phyloP scores from a whole-genome alignment of 371 early-diverging fungal species.

The Parasitella parasitica region DNA sequence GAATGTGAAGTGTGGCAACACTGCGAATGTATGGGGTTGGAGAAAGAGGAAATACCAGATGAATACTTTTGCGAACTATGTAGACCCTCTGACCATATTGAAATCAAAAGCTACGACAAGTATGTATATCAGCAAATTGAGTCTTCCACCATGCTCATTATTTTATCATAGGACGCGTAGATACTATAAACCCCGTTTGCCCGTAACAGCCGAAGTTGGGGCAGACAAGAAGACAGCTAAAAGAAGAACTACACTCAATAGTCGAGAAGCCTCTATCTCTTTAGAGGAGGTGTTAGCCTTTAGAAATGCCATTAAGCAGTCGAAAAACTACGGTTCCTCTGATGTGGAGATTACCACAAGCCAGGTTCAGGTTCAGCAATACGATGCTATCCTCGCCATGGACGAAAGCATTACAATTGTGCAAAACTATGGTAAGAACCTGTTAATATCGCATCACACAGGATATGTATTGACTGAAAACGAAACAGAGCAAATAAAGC shows the following conservation, averaged over 20 bases:
- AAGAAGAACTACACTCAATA: conserved; percentile 57
- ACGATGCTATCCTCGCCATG: conserved; percentile 1
- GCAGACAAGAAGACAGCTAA: conserved; percentile 42
- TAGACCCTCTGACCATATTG: conserved; percentile 31
- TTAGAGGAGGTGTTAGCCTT: conserved; percentile 49
- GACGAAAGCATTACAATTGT: conserved; percentile 25
- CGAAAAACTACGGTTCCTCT: conserved; percentile 14
- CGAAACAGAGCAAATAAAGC: background rate
- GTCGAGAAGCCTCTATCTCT: conserved; percentile 58
- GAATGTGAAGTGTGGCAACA: conserved; percentile 89
- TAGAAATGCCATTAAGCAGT: conserved; percentile 32
- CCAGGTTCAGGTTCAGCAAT: background rate
- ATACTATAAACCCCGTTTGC: conserved; percentile 27
- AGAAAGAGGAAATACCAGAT: conserved; percentile 71
- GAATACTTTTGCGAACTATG: conserved; percentile 87
- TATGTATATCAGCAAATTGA: background rate
- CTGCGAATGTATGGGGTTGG: conserved; percentile 78
- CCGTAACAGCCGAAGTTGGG: background rate
- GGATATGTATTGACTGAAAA: background rate
- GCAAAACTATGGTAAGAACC: conserved; percentile 21
- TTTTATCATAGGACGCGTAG: conserved; percentile 27
- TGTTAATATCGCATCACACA: no score
- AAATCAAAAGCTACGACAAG: conserved; percentile 24
- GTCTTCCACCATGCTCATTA: no score
- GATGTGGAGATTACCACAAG: conserved; percentile 8